A percentile compares a stretch with the other conserved stretches of the same genome.
phyloP scores from a whole-genome alignment of 257 asterid genomes.

The Ehretia macrophylla region DNA sequence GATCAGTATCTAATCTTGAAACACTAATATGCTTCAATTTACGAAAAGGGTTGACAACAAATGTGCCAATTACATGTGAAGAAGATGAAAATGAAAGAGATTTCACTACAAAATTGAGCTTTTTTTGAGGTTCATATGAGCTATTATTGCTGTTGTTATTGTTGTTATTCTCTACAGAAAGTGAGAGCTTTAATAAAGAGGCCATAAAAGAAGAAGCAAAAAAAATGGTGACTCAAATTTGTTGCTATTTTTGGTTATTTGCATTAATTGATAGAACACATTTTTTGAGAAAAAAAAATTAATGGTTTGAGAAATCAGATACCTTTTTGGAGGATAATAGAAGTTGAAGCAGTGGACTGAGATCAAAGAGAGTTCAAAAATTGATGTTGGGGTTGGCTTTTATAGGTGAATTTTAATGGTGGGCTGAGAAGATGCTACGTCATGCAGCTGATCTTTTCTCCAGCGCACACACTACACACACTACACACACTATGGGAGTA shows the following conservation, averaged over 20 bases:
- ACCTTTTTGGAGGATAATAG: conserved; percentile 5
- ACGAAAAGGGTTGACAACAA: conserved; percentile 39
- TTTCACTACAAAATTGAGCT: conserved; percentile 23
- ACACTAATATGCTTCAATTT: conserved; percentile 45
- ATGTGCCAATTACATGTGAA: conserved; percentile 37
- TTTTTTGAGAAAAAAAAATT: background rate
- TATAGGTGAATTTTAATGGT: background rate
- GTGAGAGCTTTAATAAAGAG: conserved; percentile 45
- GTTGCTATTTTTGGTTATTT: background rate
- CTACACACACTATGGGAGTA: no score
- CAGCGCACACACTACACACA: no score
- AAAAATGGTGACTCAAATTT: no score
- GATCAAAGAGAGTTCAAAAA: background rate
- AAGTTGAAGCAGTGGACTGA: conserved; percentile 19
- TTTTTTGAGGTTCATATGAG: conserved; percentile 38
- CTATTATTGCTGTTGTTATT: conserved; percentile 1
- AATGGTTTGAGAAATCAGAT: background rate
- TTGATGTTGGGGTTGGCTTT: background rate
- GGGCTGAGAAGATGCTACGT: conserved; percentile 1
- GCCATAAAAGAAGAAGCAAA: conserved; percentile 38
- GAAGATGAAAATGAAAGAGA: conserved; percentile 37
- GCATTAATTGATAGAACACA: background rate
- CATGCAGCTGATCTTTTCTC: no score
- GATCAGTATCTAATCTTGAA: conserved; percentile 49
- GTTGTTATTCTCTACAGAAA: conserved; percentile 45